These are phyloP conservation scores for Fusarium irregulare DNA, from an alignment of 2,329 filamentous ascomycete genomes.

Conservation along the genomic window DNA sequence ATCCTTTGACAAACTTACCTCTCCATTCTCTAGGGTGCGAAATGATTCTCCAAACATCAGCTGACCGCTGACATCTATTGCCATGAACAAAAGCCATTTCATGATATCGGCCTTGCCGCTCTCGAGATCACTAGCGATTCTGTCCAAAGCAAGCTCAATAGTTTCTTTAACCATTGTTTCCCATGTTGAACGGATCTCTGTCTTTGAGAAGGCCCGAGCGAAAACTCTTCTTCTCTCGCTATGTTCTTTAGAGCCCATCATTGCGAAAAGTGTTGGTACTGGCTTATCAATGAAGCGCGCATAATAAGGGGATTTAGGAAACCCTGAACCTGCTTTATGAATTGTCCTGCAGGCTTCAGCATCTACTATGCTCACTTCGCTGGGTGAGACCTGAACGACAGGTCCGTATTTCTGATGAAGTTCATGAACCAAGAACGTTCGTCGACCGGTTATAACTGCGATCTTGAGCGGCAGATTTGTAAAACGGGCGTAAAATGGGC, in stretches of 20 bases:
- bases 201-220: not conserved
- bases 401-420: not conserved
- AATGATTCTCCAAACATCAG: conserved; percentile 7
- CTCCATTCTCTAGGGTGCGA: conserved; percentile 1
- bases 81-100: conserved; percentile 17
- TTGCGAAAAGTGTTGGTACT: not conserved
- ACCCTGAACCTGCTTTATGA: not conserved
- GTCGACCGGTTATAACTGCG: not conserved
- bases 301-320: not conserved
- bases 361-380: not conserved
- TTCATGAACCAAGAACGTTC: not conserved
- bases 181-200: not conserved
- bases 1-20: not conserved
- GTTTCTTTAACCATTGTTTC: not conserved
- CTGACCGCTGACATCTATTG: conserved; percentile 11
- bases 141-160: not conserved
- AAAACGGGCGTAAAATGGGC: not conserved
- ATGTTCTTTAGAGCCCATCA: not conserved
- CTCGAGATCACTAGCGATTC: not conserved
- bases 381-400: not conserved
- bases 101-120: not conserved
- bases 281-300: not conserved
- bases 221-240: not conserved
- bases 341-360: not conserved
- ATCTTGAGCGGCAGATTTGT: not conserved